Conservation (phyloP, 2,329 filamentous ascomycete species). For the Falciphora oryzae region DNA sequence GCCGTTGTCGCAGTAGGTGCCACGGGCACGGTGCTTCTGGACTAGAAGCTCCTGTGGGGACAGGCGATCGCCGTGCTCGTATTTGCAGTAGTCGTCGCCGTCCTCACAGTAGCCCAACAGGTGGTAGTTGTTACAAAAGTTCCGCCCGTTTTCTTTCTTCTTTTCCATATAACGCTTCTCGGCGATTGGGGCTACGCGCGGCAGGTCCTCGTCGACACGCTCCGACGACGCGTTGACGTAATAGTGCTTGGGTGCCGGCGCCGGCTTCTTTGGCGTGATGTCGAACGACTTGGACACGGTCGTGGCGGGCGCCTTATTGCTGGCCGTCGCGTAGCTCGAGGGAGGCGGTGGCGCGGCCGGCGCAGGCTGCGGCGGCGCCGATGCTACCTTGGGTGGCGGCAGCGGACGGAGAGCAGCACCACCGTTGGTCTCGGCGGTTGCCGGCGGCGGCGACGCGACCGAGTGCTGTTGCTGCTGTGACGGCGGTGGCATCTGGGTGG, state of each 20-base stretch:
- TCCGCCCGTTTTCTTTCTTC: slow-evolving; percentile 14
- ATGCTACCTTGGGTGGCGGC: slow-evolving; percentile 1
- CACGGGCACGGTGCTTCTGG: slow-evolving; percentile 18
- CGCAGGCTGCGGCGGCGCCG: slow-evolving; percentile 4
- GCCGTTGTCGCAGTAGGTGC: slow-evolving; percentile 15
- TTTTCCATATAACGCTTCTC: slow-evolving; percentile 13
- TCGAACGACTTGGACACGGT: slow-evolving; percentile 17
- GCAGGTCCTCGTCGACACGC: slow-evolving; percentile 26
- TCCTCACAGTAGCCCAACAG: slow-evolving; percentile 16
- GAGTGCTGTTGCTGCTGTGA: not conserved
- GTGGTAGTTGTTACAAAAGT: slow-evolving; percentile 19
- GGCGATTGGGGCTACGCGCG: slow-evolving; percentile 16
- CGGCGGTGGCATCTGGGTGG: not conserved
- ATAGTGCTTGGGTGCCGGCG: slow-evolving; percentile 17
- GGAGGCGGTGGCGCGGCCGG: slow-evolving; percentile 13
- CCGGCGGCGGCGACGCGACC: slow-evolving; percentile 8
- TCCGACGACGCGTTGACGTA: slow-evolving; percentile 25
- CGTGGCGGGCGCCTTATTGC: not conserved
- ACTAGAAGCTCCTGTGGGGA: slow-evolving; percentile 15
- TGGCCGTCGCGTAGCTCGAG: slow-evolving; percentile 8
- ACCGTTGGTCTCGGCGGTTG: not conserved
- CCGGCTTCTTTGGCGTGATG: slow-evolving; percentile 21
- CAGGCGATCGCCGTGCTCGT: slow-evolving; percentile 18
- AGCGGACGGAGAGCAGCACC: slow-evolving; percentile 6
- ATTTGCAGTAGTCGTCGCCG: slow-evolving; percentile 18